Conservation (phyloP, 2,329 filamentous ascomycete genomes). For the Alternaria gansuensis region DNA sequence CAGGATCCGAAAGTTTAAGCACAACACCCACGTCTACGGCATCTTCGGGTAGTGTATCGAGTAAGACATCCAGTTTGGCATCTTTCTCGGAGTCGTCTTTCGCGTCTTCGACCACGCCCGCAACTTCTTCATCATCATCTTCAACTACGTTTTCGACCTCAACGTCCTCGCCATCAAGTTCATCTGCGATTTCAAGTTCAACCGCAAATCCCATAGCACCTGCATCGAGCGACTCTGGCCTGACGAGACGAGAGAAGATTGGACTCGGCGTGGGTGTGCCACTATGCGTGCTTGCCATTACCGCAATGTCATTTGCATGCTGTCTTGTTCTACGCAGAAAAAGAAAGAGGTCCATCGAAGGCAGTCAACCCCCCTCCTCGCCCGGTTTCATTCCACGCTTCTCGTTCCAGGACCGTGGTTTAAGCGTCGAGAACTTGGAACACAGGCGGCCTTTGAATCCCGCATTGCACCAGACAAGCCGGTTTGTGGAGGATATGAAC, state of each 20-base stretch:
- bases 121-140: conserved; percentile 10
- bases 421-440: conserved; percentile 28
- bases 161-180: conserved; percentile 4
- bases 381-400: conserved; percentile 51
- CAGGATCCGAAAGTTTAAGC: conserved; percentile 5
- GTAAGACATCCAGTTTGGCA: background rate
- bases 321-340: conserved; percentile 42
- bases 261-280: conserved; percentile 58
- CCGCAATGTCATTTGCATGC: conserved; percentile 36
- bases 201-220: conserved; percentile 31
- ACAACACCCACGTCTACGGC: background rate
- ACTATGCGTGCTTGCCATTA: conserved; percentile 66
- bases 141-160: conserved; percentile 8
- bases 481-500: conserved; percentile 27
- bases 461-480: conserved; percentile 23
- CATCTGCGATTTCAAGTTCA: conserved; percentile 21
- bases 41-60: conserved; percentile 10
- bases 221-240: conserved; percentile 26
- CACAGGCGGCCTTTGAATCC: conserved; percentile 37
- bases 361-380: conserved; percentile 45
- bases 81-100: background rate
- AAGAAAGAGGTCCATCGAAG: conserved; percentile 31
- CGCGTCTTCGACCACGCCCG: background rate
- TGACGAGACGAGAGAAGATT: conserved; percentile 44
- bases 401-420: conserved; percentile 44